Conservation (phyloP, 176 grass and related monocot genomes). For the sorghum (Sorghum bicolor) region DNA sequence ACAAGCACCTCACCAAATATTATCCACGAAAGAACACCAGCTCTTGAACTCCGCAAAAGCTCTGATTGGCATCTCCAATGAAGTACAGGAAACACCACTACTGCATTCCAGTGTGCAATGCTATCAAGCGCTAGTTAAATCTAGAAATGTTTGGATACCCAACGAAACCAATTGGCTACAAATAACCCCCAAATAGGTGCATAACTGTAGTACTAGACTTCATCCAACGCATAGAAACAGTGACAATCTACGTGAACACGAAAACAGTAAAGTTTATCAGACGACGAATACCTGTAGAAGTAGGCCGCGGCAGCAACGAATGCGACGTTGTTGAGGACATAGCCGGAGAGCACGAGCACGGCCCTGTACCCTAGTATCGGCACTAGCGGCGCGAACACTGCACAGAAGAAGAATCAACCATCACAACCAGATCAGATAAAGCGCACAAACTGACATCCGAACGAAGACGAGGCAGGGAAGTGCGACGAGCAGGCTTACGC, state of each 20-base stretch:
- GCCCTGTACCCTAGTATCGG: slow-evolving; percentile 66
- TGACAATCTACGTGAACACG: neutral
- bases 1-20: neutral
- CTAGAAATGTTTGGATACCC: neutral
- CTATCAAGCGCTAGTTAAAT: neutral
- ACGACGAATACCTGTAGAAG: slow-evolving; percentile 67
- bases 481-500: slow-evolving; percentile 30
- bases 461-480: neutral
- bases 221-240: neutral
- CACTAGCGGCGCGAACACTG: slow-evolving; percentile 68
- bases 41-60: neutral
- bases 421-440: slow-evolving; percentile 37
- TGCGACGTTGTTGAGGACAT: slow-evolving; percentile 59
- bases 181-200: neutral
- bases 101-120: neutral
- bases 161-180: neutral
- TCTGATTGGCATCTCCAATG: neutral
- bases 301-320: slow-evolving; percentile 58
- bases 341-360: slow-evolving; percentile 62
- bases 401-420: neutral
- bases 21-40: neutral
- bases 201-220: neutral
- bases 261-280: neutral
- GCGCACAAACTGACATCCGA: neutral
- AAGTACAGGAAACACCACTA: neutral